These are phyloP conservation scores for Lomentospora prolificans DNA, from an alignment of 2,329 filamentous ascomycete species.

Conservation along the genomic window DNA sequence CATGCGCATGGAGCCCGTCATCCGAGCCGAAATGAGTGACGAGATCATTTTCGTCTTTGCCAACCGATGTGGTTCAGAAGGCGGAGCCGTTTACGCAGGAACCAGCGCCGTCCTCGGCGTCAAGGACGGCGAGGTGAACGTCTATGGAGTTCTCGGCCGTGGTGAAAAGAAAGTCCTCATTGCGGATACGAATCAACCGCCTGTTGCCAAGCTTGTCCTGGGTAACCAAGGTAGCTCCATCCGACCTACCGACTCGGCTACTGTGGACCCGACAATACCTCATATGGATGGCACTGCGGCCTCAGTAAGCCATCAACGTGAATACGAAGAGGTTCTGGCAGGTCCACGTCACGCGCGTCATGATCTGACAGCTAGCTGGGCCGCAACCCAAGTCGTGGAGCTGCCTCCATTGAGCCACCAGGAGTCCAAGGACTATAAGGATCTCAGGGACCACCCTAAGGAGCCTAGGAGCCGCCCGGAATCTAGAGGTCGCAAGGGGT, in stretches of 20 bases:
- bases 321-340: not conserved
- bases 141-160: constrained; percentile 64
- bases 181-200: constrained; percentile 46
- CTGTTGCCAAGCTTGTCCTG: constrained; percentile 33
- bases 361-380: not conserved
- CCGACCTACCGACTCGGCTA: not conserved
- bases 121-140: constrained; percentile 50
- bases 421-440: not conserved
- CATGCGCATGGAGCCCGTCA: constrained; percentile 56
- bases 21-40: constrained; percentile 36
- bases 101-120: constrained; percentile 64
- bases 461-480: too few species aligned
- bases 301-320: not conserved
- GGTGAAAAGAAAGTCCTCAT: constrained; percentile 58
- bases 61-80: constrained; percentile 61
- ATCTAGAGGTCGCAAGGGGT: too few species aligned
- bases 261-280: not conserved
- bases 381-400: not conserved
- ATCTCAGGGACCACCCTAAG: not conserved
- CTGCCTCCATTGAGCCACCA: too few species aligned
- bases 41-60: constrained; percentile 62
- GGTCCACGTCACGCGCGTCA: not conserved
- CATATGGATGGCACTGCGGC: not conserved
- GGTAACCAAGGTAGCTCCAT: not conserved
- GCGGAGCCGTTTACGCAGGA: constrained; percentile 58